Evolutionary conservation across 1,139 yeast species (phyloP), one percentile per base, ranked within the genome.

Genomic region (Taphrina deformans): DNA sequence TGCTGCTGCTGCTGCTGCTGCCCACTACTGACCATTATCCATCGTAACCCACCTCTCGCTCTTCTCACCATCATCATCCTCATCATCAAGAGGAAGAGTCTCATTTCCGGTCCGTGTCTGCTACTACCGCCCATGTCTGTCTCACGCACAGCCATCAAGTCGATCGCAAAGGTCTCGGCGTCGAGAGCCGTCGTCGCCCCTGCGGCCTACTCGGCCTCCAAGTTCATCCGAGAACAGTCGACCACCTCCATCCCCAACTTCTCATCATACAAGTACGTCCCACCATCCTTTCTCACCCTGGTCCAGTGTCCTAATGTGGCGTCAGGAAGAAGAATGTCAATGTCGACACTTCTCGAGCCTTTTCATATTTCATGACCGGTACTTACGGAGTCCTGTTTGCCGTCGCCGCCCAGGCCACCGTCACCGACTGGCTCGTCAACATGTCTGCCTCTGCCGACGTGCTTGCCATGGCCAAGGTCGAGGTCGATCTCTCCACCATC

Each of bases 371-470:
- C 82, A 91, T 95, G 93, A 96, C 93, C 72, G 99, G 99, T 70
- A 87, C 98, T 62, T 83, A 93, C 79, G 99, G 99, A 76, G 81
- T 93, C 73, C 81, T 93, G 72, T 82, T 91, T 62, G 97, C 99
- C 67, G 97, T 95, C 67, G 97, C 96, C 74, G 99, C 98, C 75
- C 91, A 95, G 80, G 90, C 97, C 66, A 92, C 99, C 66, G 99
- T 95, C 64, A 55, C 67, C 6, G 86, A 96, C 69, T 95, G 95
- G 82, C 84, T 95, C 74, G 82, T 90, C 68, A 84, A 97, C 71
- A 86, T 92, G 93, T 86, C 97, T 72, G 99, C 99, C 56, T 92
- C 99, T 68, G 97, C 98, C 71, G 99, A 95, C 83, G 96, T 95
- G 69, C 84, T 95, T 80, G 99, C 99, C 69, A 87, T 95, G 96